Evolutionary conservation across 1,139 yeast genomes (phyloP), one percentile per base, ranked within the genome.

Genomic region (Saccharomyces hybrid): DNA sequence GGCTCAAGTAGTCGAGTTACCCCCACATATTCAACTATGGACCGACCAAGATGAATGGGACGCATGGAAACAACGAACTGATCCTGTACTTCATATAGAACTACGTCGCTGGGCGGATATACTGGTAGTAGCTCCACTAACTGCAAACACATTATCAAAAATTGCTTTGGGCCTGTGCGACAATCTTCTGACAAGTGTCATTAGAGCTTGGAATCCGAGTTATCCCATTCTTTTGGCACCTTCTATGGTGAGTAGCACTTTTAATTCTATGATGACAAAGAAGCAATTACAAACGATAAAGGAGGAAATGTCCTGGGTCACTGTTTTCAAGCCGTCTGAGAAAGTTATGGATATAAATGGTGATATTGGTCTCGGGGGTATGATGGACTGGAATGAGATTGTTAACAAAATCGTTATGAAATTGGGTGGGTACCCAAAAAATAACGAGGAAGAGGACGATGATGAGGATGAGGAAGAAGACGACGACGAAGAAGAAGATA

Each of bases 161-260:
- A 83, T 91, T 51, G 82, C 96, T 4, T 84, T 88, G 64, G 99
- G 99, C 1, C 79, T 93, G 42, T 85, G 96, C 55, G 97, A 93
- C 70, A 93, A 93, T 67, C 76, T 93, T 55, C 72, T 86, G 54
- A 85, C 97, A 0, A 84, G 90, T 16, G 88, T 90, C 44, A 78
- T 91, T 7, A 77, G 98, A 58, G 86, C 93, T 4, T 91, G 98
- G 98, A 90, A 90, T 62, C 95, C 96, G 1, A 81, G 82, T 53
- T 82, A 84, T 55, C 96, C 96, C 1, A 83, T 93, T 41, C 71
- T 91, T 53, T 81, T 88, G 49, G 98, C 98, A 0, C 98, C 99
- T 1, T 96, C 98, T 0, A 91, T 93, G 98, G 91, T 93, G 65
- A 90, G 98, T 1, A 85, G 87, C 64, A 91, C 93, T 93, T 93